These are phyloP conservation scores for Leptographium procerum DNA, from an alignment of 2,329 filamentous ascomycete genomes.

Conservation along the genomic window DNA sequence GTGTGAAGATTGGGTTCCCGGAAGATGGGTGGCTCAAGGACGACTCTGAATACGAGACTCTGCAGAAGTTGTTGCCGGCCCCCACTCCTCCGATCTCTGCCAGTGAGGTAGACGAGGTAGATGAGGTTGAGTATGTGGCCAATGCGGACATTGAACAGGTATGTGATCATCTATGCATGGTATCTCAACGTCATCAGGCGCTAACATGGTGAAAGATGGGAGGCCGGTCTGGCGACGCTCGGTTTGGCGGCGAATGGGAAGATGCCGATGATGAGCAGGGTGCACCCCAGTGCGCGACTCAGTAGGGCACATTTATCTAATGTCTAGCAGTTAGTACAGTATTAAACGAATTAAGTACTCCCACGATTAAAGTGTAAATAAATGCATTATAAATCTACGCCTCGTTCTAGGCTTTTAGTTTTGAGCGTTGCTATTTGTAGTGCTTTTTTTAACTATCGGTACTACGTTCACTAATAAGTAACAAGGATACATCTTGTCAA, in stretches of 20 bases:
- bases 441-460: too few relatives aligned
- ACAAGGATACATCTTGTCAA: too few relatives aligned
- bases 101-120: constrained; percentile 91
- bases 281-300: constrained; percentile 57
- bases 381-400: too few relatives aligned
- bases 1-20: constrained; percentile 80
- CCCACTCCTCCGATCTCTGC: constrained; percentile 49
- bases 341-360: not conserved
- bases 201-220: constrained; percentile 46
- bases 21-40: constrained; percentile 72
- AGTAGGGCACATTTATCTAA: constrained; percentile 31
- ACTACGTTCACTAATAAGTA: too few relatives aligned
- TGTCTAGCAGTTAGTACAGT: not conserved
- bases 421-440: too few relatives aligned
- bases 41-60: constrained; percentile 55
- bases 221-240: constrained; percentile 55
- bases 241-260: constrained; percentile 56
- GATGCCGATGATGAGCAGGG: constrained; percentile 58
- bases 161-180: constrained; percentile 18
- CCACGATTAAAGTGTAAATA: too few relatives aligned
- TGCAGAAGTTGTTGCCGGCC: constrained; percentile 66
- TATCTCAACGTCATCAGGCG: too few relatives aligned
- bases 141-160: constrained; percentile 73
- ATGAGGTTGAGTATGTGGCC: constrained; percentile 74
- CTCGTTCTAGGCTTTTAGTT: too few relatives aligned